Percentiles rank a stretch among this genome's conserved stretches.
These are phyloP conservation scores for Ceratocystis variospora DNA, from an alignment of 2,329 filamentous ascomycete species.

Conservation along the genomic window DNA sequence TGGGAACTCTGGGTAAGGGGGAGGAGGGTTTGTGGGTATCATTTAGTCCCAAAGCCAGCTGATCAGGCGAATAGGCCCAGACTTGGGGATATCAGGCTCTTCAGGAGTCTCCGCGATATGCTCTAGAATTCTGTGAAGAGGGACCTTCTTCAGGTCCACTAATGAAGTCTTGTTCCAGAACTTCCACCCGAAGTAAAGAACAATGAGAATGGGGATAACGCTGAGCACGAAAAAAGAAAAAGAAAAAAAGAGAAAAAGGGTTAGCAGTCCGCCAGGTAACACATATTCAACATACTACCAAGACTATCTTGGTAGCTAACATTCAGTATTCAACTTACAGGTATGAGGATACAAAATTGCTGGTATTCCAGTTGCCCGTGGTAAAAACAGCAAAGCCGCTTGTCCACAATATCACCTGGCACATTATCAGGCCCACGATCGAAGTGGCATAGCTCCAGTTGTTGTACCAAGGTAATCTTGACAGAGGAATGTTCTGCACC, in stretches of 20 bases:
- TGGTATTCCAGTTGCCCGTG: conserved; percentile 42
- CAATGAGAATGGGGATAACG: conserved; percentile 45
- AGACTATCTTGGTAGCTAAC: not conserved
- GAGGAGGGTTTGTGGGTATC: not conserved
- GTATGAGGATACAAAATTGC: conserved; percentile 47
- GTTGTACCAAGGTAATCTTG: conserved; percentile 47
- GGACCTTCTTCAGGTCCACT: conserved; percentile 37
- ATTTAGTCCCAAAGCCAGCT: conserved; percentile 19
- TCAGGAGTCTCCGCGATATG: conserved; percentile 24
- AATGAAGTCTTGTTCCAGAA: conserved; percentile 47
- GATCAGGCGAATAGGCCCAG: conserved; percentile 11
- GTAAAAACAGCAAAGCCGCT: conserved; percentile 54
- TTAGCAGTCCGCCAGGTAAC: conserved; percentile 5
- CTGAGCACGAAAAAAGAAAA: conserved; percentile 26
- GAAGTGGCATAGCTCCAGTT: conserved; percentile 48
- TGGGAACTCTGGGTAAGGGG: not conserved
- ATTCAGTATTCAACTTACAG: conserved; percentile 33
- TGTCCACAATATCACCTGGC: conserved; percentile 52
- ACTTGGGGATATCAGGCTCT: conserved; percentile 1
- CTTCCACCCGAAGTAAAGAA: conserved; percentile 50
- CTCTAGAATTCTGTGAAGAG: conserved; percentile 38
- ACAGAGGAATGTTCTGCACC: conserved; percentile 38
- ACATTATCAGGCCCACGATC: conserved; percentile 44
- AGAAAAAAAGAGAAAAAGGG: not conserved
- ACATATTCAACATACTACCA: not conserved